Base-by-base conservation (phyloP, 2,329 filamentous ascomycete genomes). In the Fusarium cicatricum region DNA sequence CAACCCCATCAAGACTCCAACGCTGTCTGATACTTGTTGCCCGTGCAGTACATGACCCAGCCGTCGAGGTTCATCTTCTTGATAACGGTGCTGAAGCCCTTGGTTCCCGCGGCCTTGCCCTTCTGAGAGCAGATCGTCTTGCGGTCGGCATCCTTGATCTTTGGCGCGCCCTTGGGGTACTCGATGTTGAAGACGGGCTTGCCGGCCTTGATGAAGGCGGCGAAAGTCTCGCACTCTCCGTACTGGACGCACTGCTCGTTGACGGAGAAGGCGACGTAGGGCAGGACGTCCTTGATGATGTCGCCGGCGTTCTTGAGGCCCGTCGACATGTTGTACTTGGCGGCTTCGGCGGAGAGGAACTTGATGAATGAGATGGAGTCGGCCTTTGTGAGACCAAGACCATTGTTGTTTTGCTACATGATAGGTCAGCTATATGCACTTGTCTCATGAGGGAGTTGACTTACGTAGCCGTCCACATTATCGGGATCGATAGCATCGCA, bases 181-280 rank as follows among this genome's bases (percentile, higher is more conserved):
- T 91, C 89, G 59, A 91, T 89, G 69, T 90, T 84, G 70, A 90
- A 90, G 28, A 91, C 88, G 2, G 88, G 87, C 71, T 90, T 90
- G 28, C 79, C 77, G 6, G 80, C 81, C 10, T 79, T 65, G 51
- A 87, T 80, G 66, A 90, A 90, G 4, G 80, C 72, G 2, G 75
- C 72, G 69, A 85, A 90, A 2, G 73, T 79, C 31, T 75, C 74
- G 68, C 88, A 90, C 70, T 90, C 87, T 5, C 74, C 55, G 64
- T 84, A 84, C 69, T 87, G 64, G 14, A 81, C 79, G 70, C 89
- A 91, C 73, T 90, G 82, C 76, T 91, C 89, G 71, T 90, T 89
- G 64, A 91, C 87, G 7, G 80, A 82, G 74, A 88, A 91, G 66
- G 89, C 78, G 47, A 89, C 82, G 5, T 81, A 71, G 26, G 76